Base-by-base conservation (phyloP, 768 basidiomycete genomes). In the Collybiopsis confluens region DNA sequence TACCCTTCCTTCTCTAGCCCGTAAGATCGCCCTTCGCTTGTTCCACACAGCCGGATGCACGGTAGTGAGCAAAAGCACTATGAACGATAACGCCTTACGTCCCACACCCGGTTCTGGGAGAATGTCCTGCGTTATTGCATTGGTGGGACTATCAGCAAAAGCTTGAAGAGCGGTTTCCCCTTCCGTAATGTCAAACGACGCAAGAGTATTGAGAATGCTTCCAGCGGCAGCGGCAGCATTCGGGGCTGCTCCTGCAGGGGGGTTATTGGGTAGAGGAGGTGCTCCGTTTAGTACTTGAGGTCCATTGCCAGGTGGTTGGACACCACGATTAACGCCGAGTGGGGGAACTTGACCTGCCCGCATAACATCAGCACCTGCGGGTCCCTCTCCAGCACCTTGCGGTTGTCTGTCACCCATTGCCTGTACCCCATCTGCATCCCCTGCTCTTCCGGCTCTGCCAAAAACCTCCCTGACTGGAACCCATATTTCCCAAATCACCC, bases 401-500 rank as follows among this genome's bases (percentile, higher is more conserved):
- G 5, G 7, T n/a, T 42, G 40, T 16, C 21, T n/a, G n/a, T n/a
- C 40, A 42, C 21, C 21, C 8, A 5, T 6, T 23, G 40, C 40
- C 40, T n/a, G n/a, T 42, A 6, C 45, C 45, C 4, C 10, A 11
- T 11, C 7, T 8, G 45, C 45, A 45, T 21, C 26, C 4, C 7
- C 45, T 4, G 15, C 18, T 45, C 26, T 24, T 45, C 64, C 59
- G 8, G 68, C 69, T 49, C 73, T 71, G 28, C 65, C 61, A 26
- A 73, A 61, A 45, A 61, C 79, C 59, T 68, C 75, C 36, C 83
- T 77, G 54, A 90, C 76, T 23, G 84, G 83, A 48, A 77, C 79
- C 86, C 86, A 88, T 30, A 86, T 81, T 65, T 90, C 88, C 64
- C 87, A 90, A 23, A 85, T 52, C 65, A 88, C 80, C 86, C 86